These are phyloP conservation scores for Eucalyptus sp. DNA, from an alignment of 345 rosid species.

Conservation along the genomic window DNA sequence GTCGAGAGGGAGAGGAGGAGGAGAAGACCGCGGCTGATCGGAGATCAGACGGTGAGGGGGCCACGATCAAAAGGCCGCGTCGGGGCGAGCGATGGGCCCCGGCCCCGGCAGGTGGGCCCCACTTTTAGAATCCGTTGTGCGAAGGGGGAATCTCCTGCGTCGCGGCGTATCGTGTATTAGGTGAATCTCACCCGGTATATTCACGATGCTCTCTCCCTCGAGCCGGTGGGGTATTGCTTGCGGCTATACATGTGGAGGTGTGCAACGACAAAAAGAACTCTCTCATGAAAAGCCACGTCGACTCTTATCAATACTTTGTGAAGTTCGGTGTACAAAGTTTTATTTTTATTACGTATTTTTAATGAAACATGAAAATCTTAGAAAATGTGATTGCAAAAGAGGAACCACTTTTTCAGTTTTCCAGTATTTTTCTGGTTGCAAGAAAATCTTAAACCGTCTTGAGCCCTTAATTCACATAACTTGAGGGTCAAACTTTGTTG, in stretches of 20 bases:
- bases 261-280: neutral
- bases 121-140: neutral
- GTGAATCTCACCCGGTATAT: neutral
- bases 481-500: neutral
- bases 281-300: neutral
- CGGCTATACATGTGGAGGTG: neutral
- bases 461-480: neutral
- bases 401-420: neutral
- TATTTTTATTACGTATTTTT: neutral
- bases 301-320: neutral
- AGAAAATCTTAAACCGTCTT: neutral
- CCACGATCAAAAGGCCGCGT: neutral
- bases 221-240: neutral
- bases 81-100: neutral
- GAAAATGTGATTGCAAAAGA: neutral
- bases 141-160: neutral
- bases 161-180: neutral
- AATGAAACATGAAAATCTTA: neutral
- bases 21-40: neutral
- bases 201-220: neutral
- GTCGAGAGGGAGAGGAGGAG: neutral
- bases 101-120: neutral
- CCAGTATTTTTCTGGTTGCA: neutral
- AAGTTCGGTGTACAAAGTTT: too few species aligned
- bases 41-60: constrained; percentile 19